Evolutionary conservation across 176 grass and related monocot species (phyloP), one percentile per base, ranked within the genome.

Genomic region (Zizania latifolia): DNA sequence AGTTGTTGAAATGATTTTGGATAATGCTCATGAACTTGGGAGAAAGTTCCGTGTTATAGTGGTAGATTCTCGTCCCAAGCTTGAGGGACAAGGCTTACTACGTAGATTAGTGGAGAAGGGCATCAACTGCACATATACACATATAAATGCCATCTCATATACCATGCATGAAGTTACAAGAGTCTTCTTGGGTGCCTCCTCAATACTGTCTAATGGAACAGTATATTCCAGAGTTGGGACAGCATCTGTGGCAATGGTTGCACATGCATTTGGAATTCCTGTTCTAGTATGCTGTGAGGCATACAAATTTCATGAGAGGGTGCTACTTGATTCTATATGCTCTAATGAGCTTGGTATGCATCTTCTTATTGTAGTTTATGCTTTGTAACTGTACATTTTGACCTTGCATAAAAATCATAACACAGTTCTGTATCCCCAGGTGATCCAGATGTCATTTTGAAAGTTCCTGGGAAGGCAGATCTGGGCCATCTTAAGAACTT

Each of bases 291-390:
- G 93, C 45, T 97, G 93, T 22, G 93, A 97, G 77, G 90, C 93
- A 78, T 97, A 93, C 81, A 97, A 97, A 43, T 97, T 97, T 83
- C 74, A 97, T 65, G 93, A 97, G 79, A 90, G 93, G 48, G 93
- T 97, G 70, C 93, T 93, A 82, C 80, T 97, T 74, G 93, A 97
- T 86, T 97, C 93, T n/a, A 97, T 97, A 88, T 97, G 93, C 50
- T 85, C 79, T 16, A 97, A 97, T 79, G 93, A 97, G 68, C 85
- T 97, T 44, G 90, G 90, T 97, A 85, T 62, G 72, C 16, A 37
- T 64, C 5, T 62, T 60, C 21, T n/a, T n/a, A n/a, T n/a, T 51
- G 2, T n/a, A 15, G 7, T 79, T 43, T 56, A 67, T 71, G 26
- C 32, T 15, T 34, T 41, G 26, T 65, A 70, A 61, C 11, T 41